A percentile compares a stretch with the other conserved stretches of the same genome.
phyloP scores from a whole-genome alignment of 176 grass and related monocot genomes.

The Oropetium thomaeum region DNA sequence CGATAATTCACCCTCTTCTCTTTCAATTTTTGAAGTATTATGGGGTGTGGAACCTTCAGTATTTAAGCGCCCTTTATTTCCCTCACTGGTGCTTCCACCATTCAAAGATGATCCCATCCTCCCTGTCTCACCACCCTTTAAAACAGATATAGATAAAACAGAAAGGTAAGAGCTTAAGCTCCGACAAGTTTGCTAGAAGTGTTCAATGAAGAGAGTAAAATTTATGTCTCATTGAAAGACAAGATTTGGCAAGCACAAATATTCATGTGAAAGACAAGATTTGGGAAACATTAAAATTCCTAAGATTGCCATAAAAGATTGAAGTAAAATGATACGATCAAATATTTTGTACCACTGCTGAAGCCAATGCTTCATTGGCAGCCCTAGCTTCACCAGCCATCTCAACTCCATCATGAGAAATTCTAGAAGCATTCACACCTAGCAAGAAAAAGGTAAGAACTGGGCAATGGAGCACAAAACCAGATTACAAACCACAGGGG shows the following conservation, averaged over 20 bases:
- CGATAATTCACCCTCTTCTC: slow-evolving; percentile 98
- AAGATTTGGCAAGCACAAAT: neutral
- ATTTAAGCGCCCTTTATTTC: slow-evolving; percentile 45
- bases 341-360: slow-evolving; percentile 55
- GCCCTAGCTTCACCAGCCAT: slow-evolving; percentile 36
- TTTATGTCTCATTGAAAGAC: neutral
- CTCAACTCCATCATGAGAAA: slow-evolving; percentile 42
- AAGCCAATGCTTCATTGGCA: slow-evolving; percentile 47
- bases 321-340: neutral
- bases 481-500: neutral
- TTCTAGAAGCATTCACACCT: slow-evolving; percentile 49
- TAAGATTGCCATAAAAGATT: neutral
- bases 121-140: slow-evolving; percentile 36
- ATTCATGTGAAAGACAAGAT: slow-evolving; percentile 6
- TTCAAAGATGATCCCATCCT: slow-evolving; percentile 43
- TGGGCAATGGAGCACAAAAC: slow-evolving; percentile 14
- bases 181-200: neutral
- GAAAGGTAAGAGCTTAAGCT: slow-evolving; percentile 3
- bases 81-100: slow-evolving; percentile 39
- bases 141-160: slow-evolving; percentile 10
- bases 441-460: slow-evolving; percentile 31
- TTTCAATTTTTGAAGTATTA: slow-evolving; percentile 74
- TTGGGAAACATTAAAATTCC: slow-evolving; percentile 11
- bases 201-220: neutral
- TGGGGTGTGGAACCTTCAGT: slow-evolving; percentile 48